Evolutionary conservation across 768 basidiomycete genomes (phyloP), one percentile per base, ranked within the genome.

Genomic region (Calocera cornea): DNA sequence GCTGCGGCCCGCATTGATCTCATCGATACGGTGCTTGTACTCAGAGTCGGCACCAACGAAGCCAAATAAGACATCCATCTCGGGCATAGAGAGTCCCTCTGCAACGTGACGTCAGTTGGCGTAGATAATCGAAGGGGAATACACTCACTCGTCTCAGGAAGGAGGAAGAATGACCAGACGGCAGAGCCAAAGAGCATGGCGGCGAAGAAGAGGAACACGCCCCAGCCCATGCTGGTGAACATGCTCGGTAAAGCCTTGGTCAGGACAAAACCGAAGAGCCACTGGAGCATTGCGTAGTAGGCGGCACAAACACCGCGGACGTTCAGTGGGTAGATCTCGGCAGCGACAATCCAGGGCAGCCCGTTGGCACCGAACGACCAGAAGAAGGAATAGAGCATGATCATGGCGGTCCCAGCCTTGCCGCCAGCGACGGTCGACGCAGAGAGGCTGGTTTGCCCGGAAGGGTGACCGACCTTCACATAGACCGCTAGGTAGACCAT

Each of bases 401-500:
- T 60, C 54, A 60, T 60, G 31, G 54, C 54, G 10, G 54, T 60
- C 2, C 54, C 54, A 19, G 54, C 54, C 27, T 60, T 60, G 54
- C 54, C 54, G 14, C 54, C 54, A 10, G 54, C 54, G 31, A 33
- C 54, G 14, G 54, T 60, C 19, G 54, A 60, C 5, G 54, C 27
- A 19, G 54, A 60, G 54, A 74, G 67, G 22, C 31, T 50, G 34
- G 64, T 33, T 33, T 74, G 67, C 7, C 71, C 22, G 12, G 74
- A 69, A 1, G 78, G 76, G 64, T 78, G 71, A 0, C 75, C 77
- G 64, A 80, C 70, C 34, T 78, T 78, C 70, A 81, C 78, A 71
- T 79, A 82, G 2, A 77, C 80, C 1, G 77, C 80, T 66, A 82
- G 77, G 69, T 79, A 81, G 64, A 77, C 80, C 77, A 83, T 79